Evolutionary conservation across 1,139 yeast genomes (phyloP).

Genomic region (Taphrina populina): DNA sequence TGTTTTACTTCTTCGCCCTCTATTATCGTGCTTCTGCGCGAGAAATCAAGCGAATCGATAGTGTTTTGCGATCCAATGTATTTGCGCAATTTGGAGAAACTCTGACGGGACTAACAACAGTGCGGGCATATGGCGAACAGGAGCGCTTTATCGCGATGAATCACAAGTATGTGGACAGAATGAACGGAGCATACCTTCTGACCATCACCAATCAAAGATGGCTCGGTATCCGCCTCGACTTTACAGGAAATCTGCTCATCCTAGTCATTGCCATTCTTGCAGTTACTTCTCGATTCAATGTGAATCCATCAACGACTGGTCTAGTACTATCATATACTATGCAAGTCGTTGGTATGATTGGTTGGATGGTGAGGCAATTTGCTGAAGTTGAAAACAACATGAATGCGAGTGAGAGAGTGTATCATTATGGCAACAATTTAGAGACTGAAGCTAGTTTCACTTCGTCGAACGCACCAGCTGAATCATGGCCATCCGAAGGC

Average conservation of each 20-base stretch:
- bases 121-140: conserved; percentile 58
- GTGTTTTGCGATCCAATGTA: conserved; percentile 69
- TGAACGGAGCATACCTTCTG: conserved; percentile 70
- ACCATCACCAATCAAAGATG: conserved; percentile 74
- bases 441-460: conserved; percentile 62
- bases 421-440: conserved; percentile 66
- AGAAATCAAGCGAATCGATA: conserved; percentile 80
- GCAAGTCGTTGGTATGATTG: conserved; percentile 38
- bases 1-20: conserved; percentile 55
- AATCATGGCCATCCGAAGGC: conserved; percentile 64
- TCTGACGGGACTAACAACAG: conserved; percentile 67
- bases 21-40: conserved; percentile 77
- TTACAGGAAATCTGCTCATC: conserved; percentile 52
- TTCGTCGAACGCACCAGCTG: conserved; percentile 54
- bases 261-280: conserved; percentile 58
- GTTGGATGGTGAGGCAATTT: conserved; percentile 49
- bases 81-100: conserved; percentile 77
- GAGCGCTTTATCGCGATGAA: conserved; percentile 55
- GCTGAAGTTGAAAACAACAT: conserved; percentile 77
- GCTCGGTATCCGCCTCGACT: conserved; percentile 65
- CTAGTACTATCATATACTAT: conserved; percentile 58
- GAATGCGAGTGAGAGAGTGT: conserved; percentile 82
- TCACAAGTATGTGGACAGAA: conserved; percentile 55
- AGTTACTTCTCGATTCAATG: conserved; percentile 60
- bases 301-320: conserved; percentile 68